Percentiles rank a stretch among this genome's conserved stretches.
phyloP scores from a whole-genome alignment of 306 rosid genomes.

The Cucurbita pepo region DNA sequence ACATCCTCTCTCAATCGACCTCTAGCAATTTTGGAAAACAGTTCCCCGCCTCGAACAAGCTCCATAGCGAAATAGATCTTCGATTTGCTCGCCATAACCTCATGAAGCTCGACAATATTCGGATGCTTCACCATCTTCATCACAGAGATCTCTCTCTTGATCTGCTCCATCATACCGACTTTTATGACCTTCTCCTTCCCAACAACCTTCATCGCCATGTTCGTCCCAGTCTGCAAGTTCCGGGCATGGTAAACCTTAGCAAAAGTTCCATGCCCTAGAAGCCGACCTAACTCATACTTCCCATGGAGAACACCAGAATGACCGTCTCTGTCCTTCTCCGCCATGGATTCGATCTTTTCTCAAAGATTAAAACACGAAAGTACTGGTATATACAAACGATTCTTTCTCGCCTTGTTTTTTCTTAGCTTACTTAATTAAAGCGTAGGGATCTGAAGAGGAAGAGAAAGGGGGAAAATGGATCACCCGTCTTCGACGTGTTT shows the following conservation, averaged over 20 bases:
- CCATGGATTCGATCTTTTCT: conserved; percentile 9
- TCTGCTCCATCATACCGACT: conserved; percentile 92
- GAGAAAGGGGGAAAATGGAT: not conserved
- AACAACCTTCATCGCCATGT: conserved; percentile 80
- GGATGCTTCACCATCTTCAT: conserved; percentile 90
- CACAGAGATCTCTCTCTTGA: conserved; percentile 80
- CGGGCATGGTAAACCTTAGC: conserved; percentile 79
- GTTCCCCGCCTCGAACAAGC: conserved; percentile 90
- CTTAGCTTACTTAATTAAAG: not conserved
- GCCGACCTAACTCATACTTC: conserved; percentile 84
- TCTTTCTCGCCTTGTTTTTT: not conserved
- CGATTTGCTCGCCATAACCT: conserved; percentile 84
- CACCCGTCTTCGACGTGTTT: conserved; percentile 99
- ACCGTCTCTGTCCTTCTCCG: conserved; percentile 12
- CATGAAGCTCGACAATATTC: conserved; percentile 65
- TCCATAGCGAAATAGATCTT: conserved; percentile 96
- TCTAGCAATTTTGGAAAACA: conserved; percentile 53
- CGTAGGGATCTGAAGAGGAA: not conserved
- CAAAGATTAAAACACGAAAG: not conserved
- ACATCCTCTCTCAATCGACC: conserved; percentile 59
- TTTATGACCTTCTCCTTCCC: conserved; percentile 80
- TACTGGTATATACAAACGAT: not conserved
- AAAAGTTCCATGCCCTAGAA: conserved; percentile 83
- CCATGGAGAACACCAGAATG: conserved; percentile 48
- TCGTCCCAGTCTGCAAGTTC: conserved; percentile 36